These are phyloP conservation scores for Glycine latifolia DNA, from an alignment of 306 rosid genomes.

Conservation along the genomic window DNA sequence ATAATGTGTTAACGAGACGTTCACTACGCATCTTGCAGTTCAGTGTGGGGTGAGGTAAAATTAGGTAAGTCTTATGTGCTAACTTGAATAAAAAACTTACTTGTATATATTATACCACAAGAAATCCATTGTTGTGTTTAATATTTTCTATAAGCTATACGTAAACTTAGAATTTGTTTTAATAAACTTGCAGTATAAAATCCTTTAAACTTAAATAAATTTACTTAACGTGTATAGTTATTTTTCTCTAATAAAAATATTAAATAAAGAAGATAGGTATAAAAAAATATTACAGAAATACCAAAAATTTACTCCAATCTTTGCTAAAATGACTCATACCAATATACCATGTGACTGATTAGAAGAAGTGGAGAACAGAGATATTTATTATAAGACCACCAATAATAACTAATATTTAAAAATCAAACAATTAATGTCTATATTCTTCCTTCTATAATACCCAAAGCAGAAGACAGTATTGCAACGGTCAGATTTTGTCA, in stretches of 20 bases:
- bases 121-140: too few species aligned
- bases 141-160: too few species aligned
- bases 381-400: slow-evolving; percentile 5
- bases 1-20: too few species aligned
- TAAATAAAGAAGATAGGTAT: neutral
- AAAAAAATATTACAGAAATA: neutral
- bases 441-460: slow-evolving; percentile 32
- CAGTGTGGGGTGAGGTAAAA: too few species aligned
- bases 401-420: neutral
- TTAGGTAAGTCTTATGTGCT: too few species aligned
- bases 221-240: too few species aligned
- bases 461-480: slow-evolving; percentile 20
- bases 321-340: slow-evolving; percentile 18
- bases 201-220: too few species aligned
- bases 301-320: neutral
- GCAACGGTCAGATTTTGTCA: slow-evolving; percentile 38
- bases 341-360: neutral
- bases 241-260: neutral
- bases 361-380: neutral
- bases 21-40: too few species aligned
- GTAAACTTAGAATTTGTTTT: too few species aligned
- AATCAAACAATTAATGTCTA: neutral
- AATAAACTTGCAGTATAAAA: too few species aligned
- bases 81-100: too few species aligned
- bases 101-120: too few species aligned